Evolutionary conservation across 371 early-diverging fungal species (phyloP).

Genomic region (Ecytonucleospora hepatopenaei): DNA sequence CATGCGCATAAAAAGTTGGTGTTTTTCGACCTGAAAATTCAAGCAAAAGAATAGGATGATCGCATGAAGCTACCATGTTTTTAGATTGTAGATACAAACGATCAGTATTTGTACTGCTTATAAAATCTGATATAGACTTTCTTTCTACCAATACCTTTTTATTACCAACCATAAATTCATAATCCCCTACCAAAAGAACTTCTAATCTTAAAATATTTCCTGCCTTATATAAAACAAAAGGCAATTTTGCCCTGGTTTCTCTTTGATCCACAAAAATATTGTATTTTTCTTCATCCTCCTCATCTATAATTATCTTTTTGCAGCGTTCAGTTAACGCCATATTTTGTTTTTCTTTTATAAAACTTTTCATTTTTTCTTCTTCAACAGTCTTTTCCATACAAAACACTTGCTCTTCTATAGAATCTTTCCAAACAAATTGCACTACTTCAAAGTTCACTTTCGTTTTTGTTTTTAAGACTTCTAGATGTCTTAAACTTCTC

Average conservation of each 20-base stretch:
- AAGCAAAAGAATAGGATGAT: constrained; percentile 68
- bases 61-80: constrained; percentile 71
- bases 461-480: too few species aligned
- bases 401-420: constrained; percentile 81
- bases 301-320: background rate
- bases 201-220: constrained; percentile 66
- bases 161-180: constrained; percentile 66
- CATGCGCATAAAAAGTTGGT: constrained; percentile 62
- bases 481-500: constrained; percentile 26
- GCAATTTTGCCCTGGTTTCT: constrained; percentile 78
- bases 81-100: constrained; percentile 76
- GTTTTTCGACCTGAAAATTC: constrained; percentile 77
- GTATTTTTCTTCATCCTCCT: constrained; percentile 3
- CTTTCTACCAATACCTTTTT: constrained; percentile 72
- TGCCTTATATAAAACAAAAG: constrained; percentile 68
- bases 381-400: constrained; percentile 69
- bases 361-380: constrained; percentile 75
- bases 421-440: constrained; percentile 59
- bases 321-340: constrained; percentile 9
- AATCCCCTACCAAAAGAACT: constrained; percentile 83
- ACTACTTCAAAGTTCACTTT: constrained; percentile 8
- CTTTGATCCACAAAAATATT: constrained; percentile 66
- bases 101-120: constrained; percentile 68
- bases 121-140: constrained; percentile 76
- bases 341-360: constrained; percentile 68